phyloP scores from a whole-genome alignment of 163 green algal genomes.

The Prototheca cutis region DNA sequence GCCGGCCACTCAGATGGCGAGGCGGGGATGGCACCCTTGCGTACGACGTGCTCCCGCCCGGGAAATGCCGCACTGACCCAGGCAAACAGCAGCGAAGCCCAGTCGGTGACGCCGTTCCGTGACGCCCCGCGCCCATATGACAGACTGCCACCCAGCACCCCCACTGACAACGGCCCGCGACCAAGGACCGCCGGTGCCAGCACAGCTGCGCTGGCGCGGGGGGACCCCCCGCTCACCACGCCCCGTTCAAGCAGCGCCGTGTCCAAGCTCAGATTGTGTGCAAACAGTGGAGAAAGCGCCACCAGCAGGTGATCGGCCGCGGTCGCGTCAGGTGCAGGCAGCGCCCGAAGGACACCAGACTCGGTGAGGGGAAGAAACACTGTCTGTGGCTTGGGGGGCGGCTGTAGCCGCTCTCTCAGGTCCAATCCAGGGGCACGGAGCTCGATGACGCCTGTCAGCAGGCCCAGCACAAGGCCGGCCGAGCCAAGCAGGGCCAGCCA shows the following conservation, averaged over 20 bases:
- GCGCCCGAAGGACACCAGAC: too few relatives aligned
- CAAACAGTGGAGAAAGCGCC: too few relatives aligned
- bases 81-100: background rate
- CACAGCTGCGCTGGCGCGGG: background rate
- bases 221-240: background rate
- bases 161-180: background rate
- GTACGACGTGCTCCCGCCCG: background rate
- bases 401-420: too few relatives aligned
- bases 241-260: background rate
- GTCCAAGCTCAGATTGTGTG: background rate
- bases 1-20: background rate
- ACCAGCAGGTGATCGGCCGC: too few relatives aligned
- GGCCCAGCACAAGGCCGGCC: too few relatives aligned
- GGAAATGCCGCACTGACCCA: conserved; percentile 3
- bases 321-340: too few relatives aligned
- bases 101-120: background rate
- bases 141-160: conserved; percentile 2
- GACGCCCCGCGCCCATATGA: conserved; percentile 4
- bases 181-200: background rate
- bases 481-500: too few relatives aligned
- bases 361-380: too few relatives aligned
- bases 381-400: too few relatives aligned
- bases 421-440: too few relatives aligned
- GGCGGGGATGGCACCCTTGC: conserved; percentile 2
- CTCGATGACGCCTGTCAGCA: too few relatives aligned